Evolutionary conservation across 2,329 filamentous ascomycete genomes (phyloP).

Genomic region (Teratosphaeriaceae sp.): DNA sequence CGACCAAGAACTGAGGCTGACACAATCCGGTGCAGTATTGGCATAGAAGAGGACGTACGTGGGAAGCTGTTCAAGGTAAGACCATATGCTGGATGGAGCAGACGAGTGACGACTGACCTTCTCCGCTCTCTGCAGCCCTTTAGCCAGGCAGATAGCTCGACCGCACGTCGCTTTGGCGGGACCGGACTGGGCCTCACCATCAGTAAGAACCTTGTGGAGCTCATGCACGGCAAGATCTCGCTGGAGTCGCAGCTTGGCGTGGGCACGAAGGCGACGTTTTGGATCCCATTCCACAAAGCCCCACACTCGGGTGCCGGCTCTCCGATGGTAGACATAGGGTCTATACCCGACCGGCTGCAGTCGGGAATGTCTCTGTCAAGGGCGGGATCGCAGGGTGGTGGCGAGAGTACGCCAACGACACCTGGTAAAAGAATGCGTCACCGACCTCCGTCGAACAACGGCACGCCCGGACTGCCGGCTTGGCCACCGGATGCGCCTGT

Average conservation of each 20-base stretch:
- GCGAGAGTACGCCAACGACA: slow-evolving; percentile 31
- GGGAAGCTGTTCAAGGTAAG: slow-evolving; percentile 69
- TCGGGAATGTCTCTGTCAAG: slow-evolving; percentile 54
- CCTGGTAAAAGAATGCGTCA: slow-evolving; percentile 12
- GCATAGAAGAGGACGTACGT: slow-evolving; percentile 70
- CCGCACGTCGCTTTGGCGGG: slow-evolving; percentile 69
- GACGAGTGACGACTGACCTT: too few species aligned
- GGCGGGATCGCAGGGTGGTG: slow-evolving; percentile 56
- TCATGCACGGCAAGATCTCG: slow-evolving; percentile 71
- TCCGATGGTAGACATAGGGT: slow-evolving; percentile 54
- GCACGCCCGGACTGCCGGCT: slow-evolving; percentile 14
- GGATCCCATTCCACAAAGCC: slow-evolving; percentile 69
- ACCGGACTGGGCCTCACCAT: slow-evolving; percentile 74
- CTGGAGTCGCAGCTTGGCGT: slow-evolving; percentile 60
- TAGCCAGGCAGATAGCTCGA: slow-evolving; percentile 74
- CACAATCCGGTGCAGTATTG: too few species aligned
- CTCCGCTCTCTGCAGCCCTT: too few species aligned
- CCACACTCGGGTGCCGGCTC: slow-evolving; percentile 46
- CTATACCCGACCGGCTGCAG: slow-evolving; percentile 60
- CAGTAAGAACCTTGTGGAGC: slow-evolving; percentile 70
- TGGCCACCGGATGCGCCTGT: slow-evolving; percentile 36
- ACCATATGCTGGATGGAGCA: too few species aligned
- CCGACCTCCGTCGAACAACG: slow-evolving; percentile 14
- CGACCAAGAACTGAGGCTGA: too few species aligned
- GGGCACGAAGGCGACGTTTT: slow-evolving; percentile 70